Conservation (phyloP, 768 basidiomycete species). For the Boletus sp. region DNA sequence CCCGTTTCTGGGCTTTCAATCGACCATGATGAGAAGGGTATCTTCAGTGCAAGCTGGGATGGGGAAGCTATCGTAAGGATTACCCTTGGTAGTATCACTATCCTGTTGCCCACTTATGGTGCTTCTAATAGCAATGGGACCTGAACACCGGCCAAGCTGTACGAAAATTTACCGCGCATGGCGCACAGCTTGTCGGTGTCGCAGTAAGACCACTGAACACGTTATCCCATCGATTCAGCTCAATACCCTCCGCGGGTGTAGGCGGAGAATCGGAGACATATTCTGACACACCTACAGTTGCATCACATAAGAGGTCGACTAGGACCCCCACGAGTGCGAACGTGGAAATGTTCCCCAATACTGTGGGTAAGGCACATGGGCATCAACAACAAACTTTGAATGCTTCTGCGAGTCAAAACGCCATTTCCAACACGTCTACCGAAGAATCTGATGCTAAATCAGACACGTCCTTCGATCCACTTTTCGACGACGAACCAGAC, state of each 20-base stretch:
- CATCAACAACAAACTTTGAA: constrained; percentile 13
- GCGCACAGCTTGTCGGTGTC: constrained; percentile 80
- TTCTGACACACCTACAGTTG: constrained; percentile 9
- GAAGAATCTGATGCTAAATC: constrained; percentile 65
- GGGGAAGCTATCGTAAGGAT: constrained; percentile 76
- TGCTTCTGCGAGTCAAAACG: constrained; percentile 24
- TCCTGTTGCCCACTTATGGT: constrained; percentile 6
- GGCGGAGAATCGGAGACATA: constrained; percentile 20
- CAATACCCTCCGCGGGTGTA: constrained; percentile 26
- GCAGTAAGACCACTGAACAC: constrained; percentile 66
- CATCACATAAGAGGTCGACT: constrained; percentile 10
- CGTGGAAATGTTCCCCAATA: constrained; percentile 21
- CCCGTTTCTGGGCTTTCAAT: constrained; percentile 86
- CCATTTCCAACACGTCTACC: constrained; percentile 20
- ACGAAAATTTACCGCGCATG: constrained; percentile 77
- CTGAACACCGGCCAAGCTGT: constrained; percentile 83
- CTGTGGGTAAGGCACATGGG: constrained; percentile 20
- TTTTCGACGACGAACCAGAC: constrained; percentile 86
- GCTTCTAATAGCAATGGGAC: constrained; percentile 84
- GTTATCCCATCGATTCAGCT: constrained; percentile 31
- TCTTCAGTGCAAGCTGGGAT: constrained; percentile 95
- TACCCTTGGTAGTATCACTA: neutral
- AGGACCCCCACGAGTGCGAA: constrained; percentile 19
- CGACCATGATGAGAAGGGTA: constrained; percentile 76
- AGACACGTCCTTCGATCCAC: constrained; percentile 79